These are phyloP conservation scores for Polygonum aviculare DNA, from an alignment of 148 eudicot genomes.

Conservation along the genomic window DNA sequence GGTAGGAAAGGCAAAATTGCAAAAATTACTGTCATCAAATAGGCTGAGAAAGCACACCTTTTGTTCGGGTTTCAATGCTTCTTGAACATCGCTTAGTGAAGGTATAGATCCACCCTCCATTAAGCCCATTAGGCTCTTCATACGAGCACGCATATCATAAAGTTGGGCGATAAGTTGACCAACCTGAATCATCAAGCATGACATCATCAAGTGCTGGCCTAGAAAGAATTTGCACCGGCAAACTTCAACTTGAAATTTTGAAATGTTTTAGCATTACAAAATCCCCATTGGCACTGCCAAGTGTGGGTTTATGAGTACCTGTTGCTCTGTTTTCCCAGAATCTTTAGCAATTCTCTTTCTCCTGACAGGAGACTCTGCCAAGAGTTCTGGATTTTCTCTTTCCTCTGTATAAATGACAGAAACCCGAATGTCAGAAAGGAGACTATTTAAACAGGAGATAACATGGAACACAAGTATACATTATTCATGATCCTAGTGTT, in stretches of 20 bases:
- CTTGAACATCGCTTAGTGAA: slow-evolving; percentile 69
- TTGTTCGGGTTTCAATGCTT: slow-evolving; percentile 67
- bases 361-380: slow-evolving; percentile 80
- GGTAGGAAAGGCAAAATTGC: not conserved
- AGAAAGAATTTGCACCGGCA: not conserved
- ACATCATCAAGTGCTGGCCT: not conserved
- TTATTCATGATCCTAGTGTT: not conserved
- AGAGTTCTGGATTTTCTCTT: slow-evolving; percentile 88
- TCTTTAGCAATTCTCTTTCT: slow-evolving; percentile 84
- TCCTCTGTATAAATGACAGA: slow-evolving; percentile 44
- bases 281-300: not conserved
- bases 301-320: slow-evolving; percentile 31
- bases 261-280: not conserved
- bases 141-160: slow-evolving; percentile 92
- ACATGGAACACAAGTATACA: not conserved
- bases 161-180: slow-evolving; percentile 91
- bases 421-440: not conserved
- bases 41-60: slow-evolving; percentile 30
- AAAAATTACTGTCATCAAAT: not conserved
- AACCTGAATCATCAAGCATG: slow-evolving; percentile 44
- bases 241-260: not conserved
- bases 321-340: slow-evolving; percentile 96
- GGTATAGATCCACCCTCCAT: slow-evolving; percentile 98
- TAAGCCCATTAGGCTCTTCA: slow-evolving; percentile 93
- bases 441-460: not conserved